phyloP scores from a whole-genome alignment of 345 rosid genomes.

The Triadica sebifera region DNA sequence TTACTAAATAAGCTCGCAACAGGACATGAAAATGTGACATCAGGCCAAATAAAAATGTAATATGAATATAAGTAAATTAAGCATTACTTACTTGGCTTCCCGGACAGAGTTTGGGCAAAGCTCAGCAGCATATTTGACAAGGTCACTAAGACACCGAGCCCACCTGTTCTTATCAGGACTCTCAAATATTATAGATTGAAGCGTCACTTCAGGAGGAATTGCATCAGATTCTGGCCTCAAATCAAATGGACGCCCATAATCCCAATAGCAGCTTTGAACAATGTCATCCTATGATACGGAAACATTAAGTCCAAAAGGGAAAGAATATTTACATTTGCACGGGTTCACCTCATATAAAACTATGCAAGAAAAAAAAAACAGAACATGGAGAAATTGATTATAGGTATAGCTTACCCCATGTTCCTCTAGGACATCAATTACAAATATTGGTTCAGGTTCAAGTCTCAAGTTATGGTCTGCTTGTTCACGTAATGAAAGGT shows the following conservation, averaged over 20 bases:
- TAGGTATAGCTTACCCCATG: conserved; percentile 68
- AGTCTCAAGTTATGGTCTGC: conserved; percentile 56
- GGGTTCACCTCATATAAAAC: conserved; percentile 9
- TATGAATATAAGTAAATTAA: conserved; percentile 5
- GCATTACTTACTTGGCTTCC: conserved; percentile 75
- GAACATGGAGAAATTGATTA: conserved; percentile 16
- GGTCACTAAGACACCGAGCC: conserved; percentile 95
- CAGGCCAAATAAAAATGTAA: conserved; percentile 17
- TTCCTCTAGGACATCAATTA: conserved; percentile 94
- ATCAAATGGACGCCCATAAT: conserved; percentile 91
- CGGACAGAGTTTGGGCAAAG: conserved; percentile 94
- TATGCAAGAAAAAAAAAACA: conserved; percentile 9
- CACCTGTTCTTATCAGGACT: conserved; percentile 97
- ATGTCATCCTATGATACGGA: conserved; percentile 78
- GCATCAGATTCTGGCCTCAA: conserved; percentile 82
- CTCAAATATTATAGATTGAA: conserved; percentile 91
- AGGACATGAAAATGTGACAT: conserved; percentile 3
- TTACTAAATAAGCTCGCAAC: not conserved
- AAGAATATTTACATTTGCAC: not conserved
- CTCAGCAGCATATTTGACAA: conserved; percentile 89
- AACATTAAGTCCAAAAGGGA: not conserved
- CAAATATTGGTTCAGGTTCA: conserved; percentile 87
- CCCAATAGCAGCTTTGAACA: conserved; percentile 96
- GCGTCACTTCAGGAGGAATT: conserved; percentile 89
- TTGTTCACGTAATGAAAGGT: conserved; percentile 52